phyloP scores from a whole-genome alignment of 2,329 filamentous ascomycete genomes.

The Pseudogymnoascus sp. region DNA sequence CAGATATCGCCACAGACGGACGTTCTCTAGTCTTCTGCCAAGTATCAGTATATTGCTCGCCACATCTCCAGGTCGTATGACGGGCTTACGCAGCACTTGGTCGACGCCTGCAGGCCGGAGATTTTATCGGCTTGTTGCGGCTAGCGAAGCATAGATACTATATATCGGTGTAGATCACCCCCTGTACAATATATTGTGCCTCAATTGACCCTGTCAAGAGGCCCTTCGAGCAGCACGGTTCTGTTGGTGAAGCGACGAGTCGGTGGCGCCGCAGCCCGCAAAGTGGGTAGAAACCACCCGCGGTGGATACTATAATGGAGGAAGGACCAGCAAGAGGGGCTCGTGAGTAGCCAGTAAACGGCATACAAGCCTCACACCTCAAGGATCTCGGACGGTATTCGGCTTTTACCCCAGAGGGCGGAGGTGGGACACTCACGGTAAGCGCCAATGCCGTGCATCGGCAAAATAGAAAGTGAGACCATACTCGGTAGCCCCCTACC shows the following conservation, averaged over 20 bases:
- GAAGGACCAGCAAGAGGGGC: neutral
- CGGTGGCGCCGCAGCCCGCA: neutral
- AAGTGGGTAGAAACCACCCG: neutral
- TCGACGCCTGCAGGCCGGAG: neutral
- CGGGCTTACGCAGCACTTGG: neutral
- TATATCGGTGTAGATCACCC: neutral
- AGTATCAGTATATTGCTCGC: conserved; percentile 5
- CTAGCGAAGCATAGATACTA: neutral
- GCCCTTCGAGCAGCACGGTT: neutral
- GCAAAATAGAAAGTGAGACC: conserved; percentile 4
- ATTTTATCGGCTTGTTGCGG: conserved; percentile 7
- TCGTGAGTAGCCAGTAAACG: neutral
- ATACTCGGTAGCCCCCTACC: neutral
- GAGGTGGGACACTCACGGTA: neutral
- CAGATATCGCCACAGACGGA: neutral
- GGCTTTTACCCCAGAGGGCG: neutral
- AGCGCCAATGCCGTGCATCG: conserved; percentile 5
- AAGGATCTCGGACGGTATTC: neutral
- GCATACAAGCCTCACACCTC: neutral
- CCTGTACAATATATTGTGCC: conserved; percentile 2
- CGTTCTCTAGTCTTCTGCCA: neutral
- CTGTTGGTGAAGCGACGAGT: neutral
- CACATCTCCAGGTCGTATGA: conserved; percentile 3
- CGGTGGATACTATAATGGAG: neutral
- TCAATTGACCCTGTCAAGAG: conserved; percentile 5